Base-by-base conservation (phyloP, 2,329 filamentous ascomycete species). In the Neospermospora avenae region DNA sequence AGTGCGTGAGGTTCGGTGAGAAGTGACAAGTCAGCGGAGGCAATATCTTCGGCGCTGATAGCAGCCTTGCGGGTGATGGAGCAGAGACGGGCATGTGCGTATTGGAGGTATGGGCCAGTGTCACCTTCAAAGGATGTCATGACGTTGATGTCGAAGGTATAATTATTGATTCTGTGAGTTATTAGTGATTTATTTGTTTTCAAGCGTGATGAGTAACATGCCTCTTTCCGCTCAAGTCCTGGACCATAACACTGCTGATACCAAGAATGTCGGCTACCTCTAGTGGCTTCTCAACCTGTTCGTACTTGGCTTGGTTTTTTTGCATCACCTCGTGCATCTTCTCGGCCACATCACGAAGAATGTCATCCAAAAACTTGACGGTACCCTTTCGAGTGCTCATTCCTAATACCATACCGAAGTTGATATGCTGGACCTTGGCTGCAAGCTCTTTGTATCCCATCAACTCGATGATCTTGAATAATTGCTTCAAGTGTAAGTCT, bases 271-370 rank as follows among this genome's bases (percentile, higher is more conserved):
- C 95, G 63, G 95, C 92, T 10, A 87, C 89, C 57, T 84, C 83
- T 57, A 85, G 86, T 0, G 93, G 93, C 74, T 98, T 81, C 71
- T 88, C 89, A 20, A 99, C 88, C 76, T 97, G 92, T 59, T 85
- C 78, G 76, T 98, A 99, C 80, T 99, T 99, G 72, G 83, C 81
- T 69, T 89, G 82, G 75, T 98, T 98, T 78, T 88, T 89, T 76
- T 80, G 85, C 95, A 99, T 99, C 55, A 96, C 91, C 63, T 96
- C 91, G 80, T 98, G 93, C 95, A 99, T 99, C 77, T 93, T 91
- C 58, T 97, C 93, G 70, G 85, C 87, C 7, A 96, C 91, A 68
- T 93, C 89, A 42, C 83, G 81, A 59, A 93, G 80, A 68, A 92
- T 91, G 67, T 90, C 87, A 69, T 81, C 80, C 42, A 84, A 72